These are phyloP conservation scores for Actinidia arguta DNA, from an alignment of 179 eudicot genomes.

Conservation along the genomic window DNA sequence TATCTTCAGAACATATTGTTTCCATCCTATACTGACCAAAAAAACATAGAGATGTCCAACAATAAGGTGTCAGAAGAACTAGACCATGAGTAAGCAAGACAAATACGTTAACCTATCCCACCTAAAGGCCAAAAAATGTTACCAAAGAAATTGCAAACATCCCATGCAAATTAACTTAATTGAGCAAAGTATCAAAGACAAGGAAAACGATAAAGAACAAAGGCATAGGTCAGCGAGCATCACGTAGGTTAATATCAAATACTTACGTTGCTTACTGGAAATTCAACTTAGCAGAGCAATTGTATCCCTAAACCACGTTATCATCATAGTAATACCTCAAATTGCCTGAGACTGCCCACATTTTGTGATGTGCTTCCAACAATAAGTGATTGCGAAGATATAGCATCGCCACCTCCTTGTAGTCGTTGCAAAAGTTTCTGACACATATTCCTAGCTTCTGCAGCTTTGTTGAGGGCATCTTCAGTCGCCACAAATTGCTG, in stretches of 20 bases:
- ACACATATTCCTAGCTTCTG: conserved; percentile 80
- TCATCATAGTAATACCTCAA: conserved; percentile 63
- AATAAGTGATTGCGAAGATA: conserved; percentile 53
- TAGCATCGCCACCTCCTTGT: conserved; percentile 75
- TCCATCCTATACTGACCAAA: neutral
- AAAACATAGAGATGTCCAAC: neutral
- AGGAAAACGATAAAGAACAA: conserved; percentile 12
- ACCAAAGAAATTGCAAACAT: neutral
- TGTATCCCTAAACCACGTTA: conserved; percentile 2
- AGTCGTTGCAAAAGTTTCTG: conserved; percentile 84
- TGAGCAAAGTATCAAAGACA: conserved; percentile 3
- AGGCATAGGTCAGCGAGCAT: conserved; percentile 6
- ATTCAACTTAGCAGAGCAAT: conserved; percentile 1
- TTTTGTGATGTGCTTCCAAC: conserved; percentile 82
- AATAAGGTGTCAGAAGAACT: neutral
- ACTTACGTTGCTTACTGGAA: neutral
- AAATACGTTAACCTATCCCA: neutral
- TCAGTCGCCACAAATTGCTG: conserved; percentile 99
- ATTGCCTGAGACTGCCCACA: conserved; percentile 90
- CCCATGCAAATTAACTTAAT: neutral
- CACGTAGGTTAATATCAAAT: neutral
- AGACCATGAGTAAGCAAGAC: conserved; percentile 3
- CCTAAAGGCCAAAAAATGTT: neutral
- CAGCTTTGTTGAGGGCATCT: conserved; percentile 95
- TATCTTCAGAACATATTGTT: neutral